Conservation (phyloP, 257 asterid species). For the Dorcoceras hygrometricum region DNA sequence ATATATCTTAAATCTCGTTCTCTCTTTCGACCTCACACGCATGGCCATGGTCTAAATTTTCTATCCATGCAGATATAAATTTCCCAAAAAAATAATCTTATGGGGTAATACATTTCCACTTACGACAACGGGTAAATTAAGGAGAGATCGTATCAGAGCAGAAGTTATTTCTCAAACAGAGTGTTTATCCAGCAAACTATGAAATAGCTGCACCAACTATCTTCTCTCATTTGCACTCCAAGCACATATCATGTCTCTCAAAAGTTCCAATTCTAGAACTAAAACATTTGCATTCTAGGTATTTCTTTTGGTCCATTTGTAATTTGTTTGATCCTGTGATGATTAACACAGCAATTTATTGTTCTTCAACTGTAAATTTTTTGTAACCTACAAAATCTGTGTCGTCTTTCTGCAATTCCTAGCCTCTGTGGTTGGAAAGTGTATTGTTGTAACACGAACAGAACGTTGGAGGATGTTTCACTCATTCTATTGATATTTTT, state of each 20-base stretch:
- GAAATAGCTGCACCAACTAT: conserved; percentile 11
- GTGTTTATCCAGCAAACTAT: conserved; percentile 52
- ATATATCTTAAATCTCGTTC: neutral
- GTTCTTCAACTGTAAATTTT: neutral
- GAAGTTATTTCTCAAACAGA: conserved; percentile 43
- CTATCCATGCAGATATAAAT: conserved; percentile 57
- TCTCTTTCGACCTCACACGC: neutral
- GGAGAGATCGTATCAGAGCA: conserved; percentile 61
- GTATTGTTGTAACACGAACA: neutral
- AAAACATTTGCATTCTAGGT: neutral
- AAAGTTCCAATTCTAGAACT: neutral
- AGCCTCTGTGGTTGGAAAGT: neutral
- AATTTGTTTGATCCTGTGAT: neutral
- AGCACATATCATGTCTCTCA: neutral
- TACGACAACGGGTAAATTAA: conserved; percentile 78
- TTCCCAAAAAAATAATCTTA: conserved; percentile 53
- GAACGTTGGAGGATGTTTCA: neutral
- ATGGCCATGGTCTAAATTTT: neutral
- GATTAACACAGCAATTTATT: neutral
- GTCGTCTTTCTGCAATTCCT: neutral
- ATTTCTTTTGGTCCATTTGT: neutral
- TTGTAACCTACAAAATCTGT: neutral
- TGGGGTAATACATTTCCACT: conserved; percentile 66
- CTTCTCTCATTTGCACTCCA: neutral
- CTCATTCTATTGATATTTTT: too few relatives aligned